Conservation (phyloP, 805 yeast genomes). For the Kluyveromyces siamensis region DNA sequence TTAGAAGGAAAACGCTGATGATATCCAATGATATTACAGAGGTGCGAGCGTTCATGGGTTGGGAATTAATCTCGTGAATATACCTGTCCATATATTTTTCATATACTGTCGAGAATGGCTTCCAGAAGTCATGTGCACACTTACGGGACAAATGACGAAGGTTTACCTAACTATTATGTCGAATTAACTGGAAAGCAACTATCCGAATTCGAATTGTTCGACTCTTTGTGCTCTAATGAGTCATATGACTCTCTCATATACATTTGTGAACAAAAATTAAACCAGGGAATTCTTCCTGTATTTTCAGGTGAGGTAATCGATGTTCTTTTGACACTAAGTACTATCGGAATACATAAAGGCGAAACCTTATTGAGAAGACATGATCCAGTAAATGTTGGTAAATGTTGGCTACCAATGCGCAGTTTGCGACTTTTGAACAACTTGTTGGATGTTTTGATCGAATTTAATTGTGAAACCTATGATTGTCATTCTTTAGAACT, state of each 20-base stretch:
- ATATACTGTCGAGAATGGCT: neutral
- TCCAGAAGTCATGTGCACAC: neutral
- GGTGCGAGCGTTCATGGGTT: neutral
- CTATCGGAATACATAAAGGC: slow-evolving; percentile 25
- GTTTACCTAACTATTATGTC: slow-evolving; percentile 18
- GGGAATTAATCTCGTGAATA: neutral
- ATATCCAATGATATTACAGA: neutral
- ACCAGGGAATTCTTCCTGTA: slow-evolving; percentile 7
- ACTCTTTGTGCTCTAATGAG: slow-evolving; percentile 23
- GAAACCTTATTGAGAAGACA: slow-evolving; percentile 16
- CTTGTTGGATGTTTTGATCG: slow-evolving; percentile 13
- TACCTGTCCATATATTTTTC: no score
- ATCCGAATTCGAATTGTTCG: slow-evolving; percentile 19
- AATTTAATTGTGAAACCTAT: slow-evolving; percentile 10
- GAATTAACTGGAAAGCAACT: slow-evolving; percentile 15
- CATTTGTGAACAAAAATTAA: slow-evolving; percentile 25
- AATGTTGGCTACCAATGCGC: slow-evolving; percentile 26
- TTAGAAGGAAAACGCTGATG: neutral
- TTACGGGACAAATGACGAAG: neutral
- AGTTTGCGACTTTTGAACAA: slow-evolving; percentile 24
- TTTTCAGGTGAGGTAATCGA: slow-evolving; percentile 30
- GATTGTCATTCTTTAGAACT: slow-evolving; percentile 14
- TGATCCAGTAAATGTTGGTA: slow-evolving; percentile 21
- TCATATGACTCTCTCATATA: slow-evolving; percentile 31
- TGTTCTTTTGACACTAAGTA: slow-evolving; percentile 30